Evolutionary conservation across 768 basidiomycete species (phyloP), one percentile per base, ranked within the genome.

Genomic region (Mycena sanguinolenta): DNA sequence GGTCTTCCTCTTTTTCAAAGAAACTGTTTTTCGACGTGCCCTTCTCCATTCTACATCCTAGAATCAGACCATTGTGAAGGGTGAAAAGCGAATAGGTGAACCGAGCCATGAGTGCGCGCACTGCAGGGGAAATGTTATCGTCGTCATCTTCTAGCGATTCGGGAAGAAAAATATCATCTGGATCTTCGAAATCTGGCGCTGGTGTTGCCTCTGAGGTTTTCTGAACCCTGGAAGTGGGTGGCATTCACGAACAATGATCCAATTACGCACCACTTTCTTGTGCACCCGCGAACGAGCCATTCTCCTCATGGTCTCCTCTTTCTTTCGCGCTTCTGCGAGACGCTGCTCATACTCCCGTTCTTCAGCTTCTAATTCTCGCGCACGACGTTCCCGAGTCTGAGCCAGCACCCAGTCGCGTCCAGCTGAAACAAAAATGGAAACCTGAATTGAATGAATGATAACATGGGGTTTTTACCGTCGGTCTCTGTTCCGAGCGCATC

Each of bases 81-180:
- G 38, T 42, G 39, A 23, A 50, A 42, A 53, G 9, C 61, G 8
- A 53, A 72, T 28, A 34, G 8, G 79, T 87, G 53, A 73, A 96
- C 96, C 90, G 92, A 58, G 84, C 86, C 91, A 97, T 92, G 14
- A 97, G 82, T 1, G 90, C 94, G 30, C 89, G 87, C 8, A 97
- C 90, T 49, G 89, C 93, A 2, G 92, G 90, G 8, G 93, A 93
- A 7, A 96, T 84, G 73, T 94, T 91, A 80, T 82, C 86, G 68
- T 80, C 81, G 50, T 82, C 86, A 69, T 80, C 75, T 52, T 81
- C 84, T 25, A 85, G 85, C 2, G 75, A 75, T 58, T 93, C 90
- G 0, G 95, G 96, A 16, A 97, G 85, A 77, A 93, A 97, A 17
- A 80, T 75, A 4, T 89, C 87, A n/a, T 95, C 94, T 17, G 90